Evolutionary conservation across 495 filamentous ascomycete species (phyloP).

Genomic region (Penicillium salamii): DNA sequence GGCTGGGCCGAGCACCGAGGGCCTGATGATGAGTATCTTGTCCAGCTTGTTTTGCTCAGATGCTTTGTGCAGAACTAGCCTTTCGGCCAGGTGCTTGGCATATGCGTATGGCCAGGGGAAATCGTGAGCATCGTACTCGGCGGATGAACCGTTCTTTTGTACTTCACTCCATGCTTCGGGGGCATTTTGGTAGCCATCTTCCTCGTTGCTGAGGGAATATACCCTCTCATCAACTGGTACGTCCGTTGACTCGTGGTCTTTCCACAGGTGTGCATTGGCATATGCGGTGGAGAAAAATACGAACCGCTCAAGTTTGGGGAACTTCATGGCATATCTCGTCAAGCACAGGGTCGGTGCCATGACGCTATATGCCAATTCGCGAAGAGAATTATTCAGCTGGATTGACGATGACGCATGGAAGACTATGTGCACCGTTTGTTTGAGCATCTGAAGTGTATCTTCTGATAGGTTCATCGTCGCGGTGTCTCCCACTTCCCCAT

Average conservation of each 20-base stretch:
- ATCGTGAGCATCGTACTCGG: constrained; percentile 23
- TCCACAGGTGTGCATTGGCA: constrained; percentile 23
- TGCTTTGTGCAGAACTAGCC: constrained; percentile 18
- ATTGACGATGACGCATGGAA: constrained; percentile 21
- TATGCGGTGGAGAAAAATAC: constrained; percentile 24
- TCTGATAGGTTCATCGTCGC: constrained; percentile 27
- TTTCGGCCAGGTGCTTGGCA: constrained; percentile 22
- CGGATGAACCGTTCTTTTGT: constrained; percentile 18
- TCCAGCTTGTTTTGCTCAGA: constrained; percentile 17
- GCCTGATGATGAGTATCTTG: constrained; percentile 24
- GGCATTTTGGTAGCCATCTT: constrained; percentile 11
- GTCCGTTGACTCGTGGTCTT: constrained; percentile 14
- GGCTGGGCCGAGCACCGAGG: constrained; percentile 24
- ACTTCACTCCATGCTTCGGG: constrained; percentile 16
- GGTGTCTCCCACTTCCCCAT: constrained; percentile 25
- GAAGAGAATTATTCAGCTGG: constrained; percentile 18
- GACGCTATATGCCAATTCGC: constrained; percentile 22
- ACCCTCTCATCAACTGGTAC: constrained; percentile 18
- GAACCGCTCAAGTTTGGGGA: constrained; percentile 23
- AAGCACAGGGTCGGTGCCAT: constrained; percentile 24
- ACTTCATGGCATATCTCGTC: constrained; percentile 23
- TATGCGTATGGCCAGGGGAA: constrained; percentile 29
- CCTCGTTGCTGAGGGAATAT: constrained; percentile 15
- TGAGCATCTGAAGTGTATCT: constrained; percentile 21
- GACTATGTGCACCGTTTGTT: constrained; percentile 21